Evolutionary conservation across 306 rosid species (phyloP).

Genomic region (Medicago lupulina): DNA sequence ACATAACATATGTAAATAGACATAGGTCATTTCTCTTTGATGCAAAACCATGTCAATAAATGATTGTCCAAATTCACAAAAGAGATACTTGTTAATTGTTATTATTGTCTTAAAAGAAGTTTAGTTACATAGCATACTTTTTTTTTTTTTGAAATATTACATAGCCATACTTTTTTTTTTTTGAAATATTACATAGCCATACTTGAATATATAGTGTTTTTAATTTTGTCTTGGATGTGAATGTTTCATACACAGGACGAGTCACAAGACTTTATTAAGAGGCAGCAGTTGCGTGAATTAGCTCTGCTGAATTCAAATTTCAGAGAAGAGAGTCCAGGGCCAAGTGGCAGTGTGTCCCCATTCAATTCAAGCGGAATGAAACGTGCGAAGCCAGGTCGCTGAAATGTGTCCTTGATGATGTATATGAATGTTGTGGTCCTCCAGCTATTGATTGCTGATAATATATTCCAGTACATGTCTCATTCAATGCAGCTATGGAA

Average conservation of each 20-base stretch:
- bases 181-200: too few relatives aligned
- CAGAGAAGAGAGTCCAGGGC: conserved; percentile 94
- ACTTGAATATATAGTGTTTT: neutral
- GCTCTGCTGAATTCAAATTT: conserved; percentile 89
- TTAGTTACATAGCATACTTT: neutral
- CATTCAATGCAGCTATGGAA: conserved; percentile 55
- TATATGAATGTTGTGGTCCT: conserved; percentile 45
- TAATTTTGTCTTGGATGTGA: conserved; percentile 33
- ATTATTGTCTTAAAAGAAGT: too few relatives aligned
- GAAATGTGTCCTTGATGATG: conserved; percentile 42
- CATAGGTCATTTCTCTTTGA: too few relatives aligned
- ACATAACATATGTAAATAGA: too few relatives aligned
- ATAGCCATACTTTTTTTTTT: neutral
- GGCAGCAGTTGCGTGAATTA: conserved; percentile 91
- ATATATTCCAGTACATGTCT: conserved; percentile 44
- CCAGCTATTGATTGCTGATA: conserved; percentile 47
- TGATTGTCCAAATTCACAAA: too few relatives aligned
- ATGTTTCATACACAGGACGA: conserved; percentile 73
- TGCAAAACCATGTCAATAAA: neutral
- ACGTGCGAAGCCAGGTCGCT: conserved; percentile 91
- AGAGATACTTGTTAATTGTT: too few relatives aligned
- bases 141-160: too few relatives aligned
- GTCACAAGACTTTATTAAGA: conserved; percentile 83
- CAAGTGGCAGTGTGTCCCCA: conserved; percentile 90
- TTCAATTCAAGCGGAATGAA: conserved; percentile 97